phyloP scores from a whole-genome alignment of 257 asterid genomes.

The Solanum tarijense region DNA sequence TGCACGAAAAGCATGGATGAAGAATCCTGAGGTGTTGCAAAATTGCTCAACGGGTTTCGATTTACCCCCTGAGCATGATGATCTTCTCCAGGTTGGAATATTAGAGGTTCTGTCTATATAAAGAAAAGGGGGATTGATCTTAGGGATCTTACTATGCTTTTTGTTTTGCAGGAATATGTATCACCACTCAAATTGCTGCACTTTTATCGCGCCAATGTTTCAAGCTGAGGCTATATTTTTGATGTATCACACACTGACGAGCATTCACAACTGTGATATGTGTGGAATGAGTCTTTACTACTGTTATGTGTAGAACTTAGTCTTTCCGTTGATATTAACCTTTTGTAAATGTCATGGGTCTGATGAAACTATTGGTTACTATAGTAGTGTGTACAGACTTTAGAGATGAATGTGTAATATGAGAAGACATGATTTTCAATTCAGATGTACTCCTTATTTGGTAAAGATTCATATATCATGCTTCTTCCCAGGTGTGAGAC shows the following conservation, averaged over 20 bases:
- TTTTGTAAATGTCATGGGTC: slow-evolving; percentile 13
- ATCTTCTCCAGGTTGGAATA: slow-evolving; percentile 26
- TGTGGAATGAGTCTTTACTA: neutral
- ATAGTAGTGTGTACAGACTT: neutral
- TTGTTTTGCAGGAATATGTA: slow-evolving; percentile 41
- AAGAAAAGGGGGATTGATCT: neutral
- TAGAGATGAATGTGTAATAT: neutral
- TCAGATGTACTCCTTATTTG: neutral
- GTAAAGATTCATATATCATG: neutral
- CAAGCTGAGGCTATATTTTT: slow-evolving; percentile 5
- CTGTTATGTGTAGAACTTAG: slow-evolving; percentile 5
- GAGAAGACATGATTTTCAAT: neutral
- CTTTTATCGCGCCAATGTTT: slow-evolving; percentile 53
- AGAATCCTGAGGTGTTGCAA: slow-evolving; percentile 59
- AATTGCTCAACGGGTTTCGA: slow-evolving; percentile 70
- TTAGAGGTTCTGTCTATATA: neutral
- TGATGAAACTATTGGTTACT: neutral
- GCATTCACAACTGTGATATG: slow-evolving; percentile 1
- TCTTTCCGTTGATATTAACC: neutral
- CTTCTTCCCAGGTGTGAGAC: neutral
- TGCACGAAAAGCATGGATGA: slow-evolving; percentile 83
- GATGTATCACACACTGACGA: slow-evolving; percentile 1
- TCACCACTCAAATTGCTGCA: slow-evolving; percentile 47
- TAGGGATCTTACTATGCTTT: neutral
- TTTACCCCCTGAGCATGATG: slow-evolving; percentile 46